Evolutionary conservation across 2,329 filamentous ascomycete species (phyloP).

Genomic region (Colletotrichum sp.): DNA sequence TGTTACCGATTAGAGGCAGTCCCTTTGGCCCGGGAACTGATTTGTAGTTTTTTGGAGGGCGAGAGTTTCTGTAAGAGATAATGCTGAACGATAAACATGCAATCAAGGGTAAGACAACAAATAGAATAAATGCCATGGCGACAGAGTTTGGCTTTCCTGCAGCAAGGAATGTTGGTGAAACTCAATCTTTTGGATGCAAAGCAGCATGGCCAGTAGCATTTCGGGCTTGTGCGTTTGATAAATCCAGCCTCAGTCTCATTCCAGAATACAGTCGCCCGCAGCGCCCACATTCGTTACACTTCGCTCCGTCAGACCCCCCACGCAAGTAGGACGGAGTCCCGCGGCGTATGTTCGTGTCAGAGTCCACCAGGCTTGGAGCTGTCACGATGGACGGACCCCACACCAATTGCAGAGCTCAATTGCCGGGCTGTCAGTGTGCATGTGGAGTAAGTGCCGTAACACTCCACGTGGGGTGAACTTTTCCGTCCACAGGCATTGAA

Average conservation of each 20-base stretch:
- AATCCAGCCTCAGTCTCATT: neutral
- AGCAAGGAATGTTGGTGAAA: neutral
- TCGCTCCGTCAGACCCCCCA: neutral
- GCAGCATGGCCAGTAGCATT: neutral
- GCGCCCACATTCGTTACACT: neutral
- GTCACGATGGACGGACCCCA: neutral
- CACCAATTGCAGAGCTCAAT: neutral
- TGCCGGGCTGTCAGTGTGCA: neutral
- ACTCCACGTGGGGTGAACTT: conserved; percentile 11
- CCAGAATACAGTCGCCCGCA: neutral
- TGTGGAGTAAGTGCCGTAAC: neutral
- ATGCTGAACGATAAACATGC: neutral
- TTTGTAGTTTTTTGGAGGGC: neutral
- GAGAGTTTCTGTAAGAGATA: neutral
- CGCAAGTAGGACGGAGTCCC: neutral
- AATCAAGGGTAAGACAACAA: neutral
- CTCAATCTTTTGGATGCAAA: neutral
- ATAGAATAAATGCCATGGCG: neutral
- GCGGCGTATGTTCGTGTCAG: neutral
- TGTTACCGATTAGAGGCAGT: neutral
- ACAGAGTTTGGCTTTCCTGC: neutral
- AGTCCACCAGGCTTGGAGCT: neutral
- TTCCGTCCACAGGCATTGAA: neutral
- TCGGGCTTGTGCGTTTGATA: neutral
- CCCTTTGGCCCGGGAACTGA: neutral